phyloP scores from a whole-genome alignment of 305 asterid species.

The Withania somnifera region DNA sequence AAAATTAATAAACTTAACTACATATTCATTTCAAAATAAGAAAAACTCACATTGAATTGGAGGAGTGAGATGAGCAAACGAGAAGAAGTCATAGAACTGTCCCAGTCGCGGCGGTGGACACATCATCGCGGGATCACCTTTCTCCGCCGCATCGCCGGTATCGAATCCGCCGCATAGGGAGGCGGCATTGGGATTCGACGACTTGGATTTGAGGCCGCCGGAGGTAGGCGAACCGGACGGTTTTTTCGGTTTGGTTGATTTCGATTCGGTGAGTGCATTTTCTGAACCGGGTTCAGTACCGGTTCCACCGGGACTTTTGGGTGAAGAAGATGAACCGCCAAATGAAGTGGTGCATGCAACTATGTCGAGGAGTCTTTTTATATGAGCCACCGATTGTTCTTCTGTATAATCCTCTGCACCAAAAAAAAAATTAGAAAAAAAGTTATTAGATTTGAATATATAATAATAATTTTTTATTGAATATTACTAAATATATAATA shows the following conservation, averaged over 20 bases:
- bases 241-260: too few relatives aligned
- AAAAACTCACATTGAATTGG: conserved; percentile 68
- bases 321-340: conserved; percentile 46
- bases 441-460: too few relatives aligned
- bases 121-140: conserved; percentile 50
- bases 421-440: background rate
- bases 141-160: conserved; percentile 32
- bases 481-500: too few relatives aligned
- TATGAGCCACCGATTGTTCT: conserved; percentile 61
- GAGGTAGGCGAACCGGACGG: conserved; percentile 1
- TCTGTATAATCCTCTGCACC: conserved; percentile 68
- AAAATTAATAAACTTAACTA: background rate
- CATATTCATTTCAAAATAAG: background rate
- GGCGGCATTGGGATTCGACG: conserved; percentile 25
- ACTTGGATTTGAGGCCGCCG: conserved; percentile 26
- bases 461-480: too few relatives aligned
- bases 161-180: background rate
- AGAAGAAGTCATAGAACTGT: conserved; percentile 76
- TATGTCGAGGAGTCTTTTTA: conserved; percentile 84
- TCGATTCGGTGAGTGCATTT: too few relatives aligned
- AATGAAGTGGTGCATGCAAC: conserved; percentile 96
- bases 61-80: conserved; percentile 69
- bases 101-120: conserved; percentile 79
- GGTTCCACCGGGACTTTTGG: conserved; percentile 30
- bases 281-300: conserved; percentile 23